These are phyloP conservation scores for thale cress (Arabidopsis thaliana) DNA, from an alignment of 345 rosid species.

Conservation along the genomic window DNA sequence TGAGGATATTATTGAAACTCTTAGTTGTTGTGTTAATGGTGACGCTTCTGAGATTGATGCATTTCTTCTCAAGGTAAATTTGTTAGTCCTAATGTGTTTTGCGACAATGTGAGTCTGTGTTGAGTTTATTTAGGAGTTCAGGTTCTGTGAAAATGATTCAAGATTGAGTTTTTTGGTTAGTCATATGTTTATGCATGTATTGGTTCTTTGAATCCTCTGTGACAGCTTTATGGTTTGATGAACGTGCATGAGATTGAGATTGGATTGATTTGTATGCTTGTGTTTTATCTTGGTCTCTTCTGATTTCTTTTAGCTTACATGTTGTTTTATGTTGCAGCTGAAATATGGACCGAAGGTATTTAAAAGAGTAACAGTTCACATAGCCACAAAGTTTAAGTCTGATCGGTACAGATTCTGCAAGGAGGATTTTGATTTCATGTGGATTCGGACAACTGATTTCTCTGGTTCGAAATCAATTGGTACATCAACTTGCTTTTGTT, in stretches of 20 bases:
- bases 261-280: background rate
- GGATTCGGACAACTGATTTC: slow-evolving; percentile 90
- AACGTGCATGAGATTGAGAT: slow-evolving; percentile 9
- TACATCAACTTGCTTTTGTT: slow-evolving; percentile 64
- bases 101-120: background rate
- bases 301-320: slow-evolving; percentile 6
- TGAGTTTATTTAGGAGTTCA: background rate
- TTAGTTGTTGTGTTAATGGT: slow-evolving; percentile 55
- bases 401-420: slow-evolving; percentile 75
- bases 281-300: slow-evolving; percentile 11
- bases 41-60: slow-evolving; percentile 51
- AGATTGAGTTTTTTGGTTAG: background rate
- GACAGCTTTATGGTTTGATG: slow-evolving; percentile 3
- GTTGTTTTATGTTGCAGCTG: slow-evolving; percentile 52
- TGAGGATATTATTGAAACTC: slow-evolving; percentile 76
- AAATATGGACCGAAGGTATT: slow-evolving; percentile 73
- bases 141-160: background rate
- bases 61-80: slow-evolving; percentile 65
- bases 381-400: slow-evolving; percentile 57
- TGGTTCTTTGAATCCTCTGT: background rate
- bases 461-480: slow-evolving; percentile 72
- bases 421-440: slow-evolving; percentile 80
- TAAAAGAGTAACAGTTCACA: slow-evolving; percentile 61
- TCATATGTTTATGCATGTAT: background rate
- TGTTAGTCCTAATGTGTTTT: background rate